A percentile compares a stretch with the other conserved stretches of the same genome.
Conservation (phyloP, 192 early-diverging fungal species). For the Radiomyces spectabilis region DNA sequence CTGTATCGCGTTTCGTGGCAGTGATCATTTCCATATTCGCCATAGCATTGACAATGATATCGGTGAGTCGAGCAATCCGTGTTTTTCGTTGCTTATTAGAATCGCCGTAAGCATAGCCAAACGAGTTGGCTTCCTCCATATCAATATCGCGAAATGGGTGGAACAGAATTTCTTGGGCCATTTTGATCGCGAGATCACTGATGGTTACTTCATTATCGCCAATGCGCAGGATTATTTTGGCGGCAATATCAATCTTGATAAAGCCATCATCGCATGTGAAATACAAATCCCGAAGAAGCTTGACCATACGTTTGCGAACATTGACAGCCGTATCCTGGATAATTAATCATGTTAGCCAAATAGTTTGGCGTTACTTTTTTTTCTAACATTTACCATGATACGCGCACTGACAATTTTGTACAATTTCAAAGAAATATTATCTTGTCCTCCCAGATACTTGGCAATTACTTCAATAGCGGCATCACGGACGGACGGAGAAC, state of each 20-base stretch:
- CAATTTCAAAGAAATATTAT: constrained; percentile 61
- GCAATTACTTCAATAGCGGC: constrained; percentile 86
- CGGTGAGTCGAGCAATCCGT: constrained; percentile 3
- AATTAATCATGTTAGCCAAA: no score
- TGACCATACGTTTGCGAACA: constrained; percentile 84
- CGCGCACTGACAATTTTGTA: constrained; percentile 75
- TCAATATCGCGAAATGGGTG: constrained; percentile 32
- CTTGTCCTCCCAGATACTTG: constrained; percentile 64
- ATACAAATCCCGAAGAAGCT: constrained; percentile 72
- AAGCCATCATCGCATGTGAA: constrained; percentile 30
- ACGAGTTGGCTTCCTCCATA: constrained; percentile 1
- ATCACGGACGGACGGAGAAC: constrained; percentile 81
- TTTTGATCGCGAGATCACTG: constrained; percentile 60
- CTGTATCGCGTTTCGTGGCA: constrained; percentile 25
- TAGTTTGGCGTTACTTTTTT: no score
- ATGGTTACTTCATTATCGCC: constrained; percentile 54
- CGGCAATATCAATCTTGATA: constrained; percentile 58
- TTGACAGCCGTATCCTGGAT: constrained; percentile 76
- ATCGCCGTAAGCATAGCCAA: constrained; percentile 5
- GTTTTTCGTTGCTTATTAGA: not conserved
- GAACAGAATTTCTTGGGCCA: constrained; percentile 69
- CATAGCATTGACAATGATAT: constrained; percentile 4
- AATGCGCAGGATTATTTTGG: constrained; percentile 62
- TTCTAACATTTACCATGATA: constrained; percentile 48
- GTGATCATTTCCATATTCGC: not conserved